Evolutionary conservation across 176 grass and related monocot species (phyloP).

Genomic region (Carex cristatella): DNA sequence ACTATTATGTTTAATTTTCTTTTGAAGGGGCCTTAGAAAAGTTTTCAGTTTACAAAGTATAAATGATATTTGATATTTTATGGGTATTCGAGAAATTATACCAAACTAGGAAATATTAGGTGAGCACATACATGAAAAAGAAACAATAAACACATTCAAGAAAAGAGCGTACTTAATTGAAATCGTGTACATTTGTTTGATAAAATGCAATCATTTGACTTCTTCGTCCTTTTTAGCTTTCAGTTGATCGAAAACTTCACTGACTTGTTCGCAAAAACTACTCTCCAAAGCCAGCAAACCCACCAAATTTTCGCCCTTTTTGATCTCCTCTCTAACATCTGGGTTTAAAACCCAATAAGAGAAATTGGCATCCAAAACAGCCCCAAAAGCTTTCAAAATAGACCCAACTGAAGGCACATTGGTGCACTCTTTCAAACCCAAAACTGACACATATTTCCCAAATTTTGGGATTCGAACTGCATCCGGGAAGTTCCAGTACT

Average conservation of each 20-base stretch:
- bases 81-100: background rate
- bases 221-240: slow-evolving; percentile 22
- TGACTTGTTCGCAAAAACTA: slow-evolving; percentile 30
- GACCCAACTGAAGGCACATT: slow-evolving; percentile 43
- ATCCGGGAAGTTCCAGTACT: slow-evolving; percentile 50
- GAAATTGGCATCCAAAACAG: slow-evolving; percentile 76
- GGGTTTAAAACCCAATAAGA: slow-evolving; percentile 62
- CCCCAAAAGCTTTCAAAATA: slow-evolving; percentile 40
- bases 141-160: background rate
- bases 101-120: background rate
- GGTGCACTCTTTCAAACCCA: slow-evolving; percentile 38
- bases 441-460: slow-evolving; percentile 5
- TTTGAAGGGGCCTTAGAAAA: background rate
- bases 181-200: background rate
- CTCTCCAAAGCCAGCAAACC: slow-evolving; percentile 43
- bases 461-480: slow-evolving; percentile 11
- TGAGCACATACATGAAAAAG: background rate
- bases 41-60: background rate
- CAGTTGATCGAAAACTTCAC: slow-evolving; percentile 42
- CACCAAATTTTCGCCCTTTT: slow-evolving; percentile 22
- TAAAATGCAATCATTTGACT: slow-evolving; percentile 23
- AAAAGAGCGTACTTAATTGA: background rate
- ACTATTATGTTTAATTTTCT: background rate
- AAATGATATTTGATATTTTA: background rate
- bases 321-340: slow-evolving; percentile 46